A percentile compares a stretch with the other conserved stretches of the same genome.
These are phyloP conservation scores for Cyclotella atomus DNA, from an alignment of 108 stramenopile species.

Conservation along the genomic window DNA sequence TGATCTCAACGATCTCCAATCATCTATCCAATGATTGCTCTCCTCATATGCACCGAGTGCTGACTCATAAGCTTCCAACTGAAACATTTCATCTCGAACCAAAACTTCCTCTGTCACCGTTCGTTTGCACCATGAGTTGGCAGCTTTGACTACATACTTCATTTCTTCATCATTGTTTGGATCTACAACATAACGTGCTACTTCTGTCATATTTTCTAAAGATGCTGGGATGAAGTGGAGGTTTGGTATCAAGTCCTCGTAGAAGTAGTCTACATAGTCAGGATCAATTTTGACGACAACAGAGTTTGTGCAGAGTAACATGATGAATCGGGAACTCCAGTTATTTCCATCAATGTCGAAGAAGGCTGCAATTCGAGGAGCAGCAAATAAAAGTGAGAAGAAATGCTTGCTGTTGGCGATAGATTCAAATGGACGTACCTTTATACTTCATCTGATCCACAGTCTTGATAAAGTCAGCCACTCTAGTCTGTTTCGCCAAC, in stretches of 20 bases:
- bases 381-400: neutral
- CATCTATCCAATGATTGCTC: neutral
- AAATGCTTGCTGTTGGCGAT: too few species aligned
- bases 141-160: constrained; percentile 20
- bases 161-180: constrained; percentile 26
- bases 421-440: neutral
- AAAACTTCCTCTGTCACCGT: constrained; percentile 3
- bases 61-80: constrained; percentile 1
- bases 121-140: constrained; percentile 38
- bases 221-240: constrained; percentile 40
- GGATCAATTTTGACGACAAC: constrained; percentile 49
- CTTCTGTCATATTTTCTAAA: constrained; percentile 21
- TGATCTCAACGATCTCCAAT: neutral
- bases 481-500: constrained; percentile 10
- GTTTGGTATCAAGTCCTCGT: constrained; percentile 24
- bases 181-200: constrained; percentile 16
- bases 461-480: constrained; percentile 11
- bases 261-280: constrained; percentile 44
- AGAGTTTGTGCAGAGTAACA: constrained; percentile 36
- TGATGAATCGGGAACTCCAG: constrained; percentile 36
- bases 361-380: constrained; percentile 21
- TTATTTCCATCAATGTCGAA: constrained; percentile 49
- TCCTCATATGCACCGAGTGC: neutral
- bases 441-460: constrained; percentile 43
- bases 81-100: constrained; percentile 2